phyloP scores from a whole-genome alignment of 345 rosid genomes.

The Salix brachista region DNA sequence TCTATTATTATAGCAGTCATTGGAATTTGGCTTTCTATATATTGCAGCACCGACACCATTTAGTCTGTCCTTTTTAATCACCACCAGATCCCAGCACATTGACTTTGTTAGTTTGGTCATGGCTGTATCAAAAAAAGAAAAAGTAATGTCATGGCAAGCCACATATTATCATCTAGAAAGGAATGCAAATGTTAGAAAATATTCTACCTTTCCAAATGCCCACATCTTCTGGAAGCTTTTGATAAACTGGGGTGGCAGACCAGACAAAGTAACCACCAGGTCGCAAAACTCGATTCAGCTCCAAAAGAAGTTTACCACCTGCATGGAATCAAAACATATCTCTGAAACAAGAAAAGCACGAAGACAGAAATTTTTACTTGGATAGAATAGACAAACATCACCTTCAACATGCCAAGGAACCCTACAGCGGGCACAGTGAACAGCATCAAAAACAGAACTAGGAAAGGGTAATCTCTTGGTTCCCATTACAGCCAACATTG shows the following conservation, averaged over 20 bases:
- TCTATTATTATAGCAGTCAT: constrained; percentile 74
- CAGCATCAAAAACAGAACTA: constrained; percentile 75
- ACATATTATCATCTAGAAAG: background rate
- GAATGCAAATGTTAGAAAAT: constrained; percentile 7
- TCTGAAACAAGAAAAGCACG: background rate
- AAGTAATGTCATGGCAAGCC: background rate
- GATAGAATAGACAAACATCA: constrained; percentile 11
- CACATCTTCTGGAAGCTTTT: constrained; percentile 67
- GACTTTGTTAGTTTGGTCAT: constrained; percentile 69
- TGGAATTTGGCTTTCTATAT: constrained; percentile 71
- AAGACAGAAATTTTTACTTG: background rate
- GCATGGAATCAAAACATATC: constrained; percentile 21
- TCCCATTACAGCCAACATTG: constrained; percentile 97
- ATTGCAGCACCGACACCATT: constrained; percentile 74
- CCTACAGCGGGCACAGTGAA: constrained; percentile 98
- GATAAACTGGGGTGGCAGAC: constrained; percentile 99
- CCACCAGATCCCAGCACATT: constrained; percentile 88
- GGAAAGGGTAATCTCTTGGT: constrained; percentile 93
- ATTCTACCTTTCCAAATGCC: constrained; percentile 82
- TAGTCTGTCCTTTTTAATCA: constrained; percentile 59
- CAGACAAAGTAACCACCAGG: constrained; percentile 94
- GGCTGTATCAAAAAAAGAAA: constrained; percentile 46
- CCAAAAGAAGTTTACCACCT: constrained; percentile 92
- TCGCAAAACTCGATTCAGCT: constrained; percentile 77
- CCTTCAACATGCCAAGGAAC: constrained; percentile 99